phyloP scores from a whole-genome alignment of 1,284 basidiomycete species.

The Heterobasidion irregulare region DNA sequence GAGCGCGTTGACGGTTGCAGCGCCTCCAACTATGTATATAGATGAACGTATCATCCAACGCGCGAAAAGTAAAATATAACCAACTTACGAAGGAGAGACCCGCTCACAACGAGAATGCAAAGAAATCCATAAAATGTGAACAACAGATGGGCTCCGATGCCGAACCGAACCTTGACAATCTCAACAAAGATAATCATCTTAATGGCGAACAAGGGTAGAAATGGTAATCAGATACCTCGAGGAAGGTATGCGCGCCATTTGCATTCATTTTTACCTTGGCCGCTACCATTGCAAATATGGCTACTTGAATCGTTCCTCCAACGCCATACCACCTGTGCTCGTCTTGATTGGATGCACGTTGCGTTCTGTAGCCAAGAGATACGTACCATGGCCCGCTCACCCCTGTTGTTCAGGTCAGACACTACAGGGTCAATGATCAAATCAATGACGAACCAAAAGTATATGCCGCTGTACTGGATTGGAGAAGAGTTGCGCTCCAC shows the following conservation, averaged over 20 bases:
- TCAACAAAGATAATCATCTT: constrained; percentile 21
- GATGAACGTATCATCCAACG: constrained; percentile 3
- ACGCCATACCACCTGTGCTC: constrained; percentile 40
- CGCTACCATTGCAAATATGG: constrained; percentile 68
- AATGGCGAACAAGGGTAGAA: not conserved
- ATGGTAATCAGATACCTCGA: constrained; percentile 28
- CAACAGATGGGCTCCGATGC: constrained; percentile 59
- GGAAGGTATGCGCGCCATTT: constrained; percentile 46
- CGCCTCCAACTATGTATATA: constrained; percentile 46
- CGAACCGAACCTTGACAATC: constrained; percentile 69
- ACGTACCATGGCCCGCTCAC: constrained; percentile 40
- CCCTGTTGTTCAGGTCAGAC: constrained; percentile 16
- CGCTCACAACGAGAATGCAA: constrained; percentile 73
- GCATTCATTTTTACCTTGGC: constrained; percentile 70
- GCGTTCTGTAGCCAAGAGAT: not conserved
- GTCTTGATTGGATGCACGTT: not conserved
- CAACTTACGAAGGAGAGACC: constrained; percentile 39
- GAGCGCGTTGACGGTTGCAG: constrained; percentile 70
- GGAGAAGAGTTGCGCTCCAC: constrained; percentile 51
- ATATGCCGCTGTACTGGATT: constrained; percentile 48
- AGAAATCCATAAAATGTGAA: constrained; percentile 77
- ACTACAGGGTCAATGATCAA: constrained; percentile 1
- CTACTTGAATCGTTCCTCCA: constrained; percentile 63
- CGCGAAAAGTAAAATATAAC: constrained; percentile 21
- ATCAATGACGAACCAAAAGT: constrained; percentile 28